Conservation (phyloP, 345 rosid genomes). For the Eucalyptus brandiana region DNA sequence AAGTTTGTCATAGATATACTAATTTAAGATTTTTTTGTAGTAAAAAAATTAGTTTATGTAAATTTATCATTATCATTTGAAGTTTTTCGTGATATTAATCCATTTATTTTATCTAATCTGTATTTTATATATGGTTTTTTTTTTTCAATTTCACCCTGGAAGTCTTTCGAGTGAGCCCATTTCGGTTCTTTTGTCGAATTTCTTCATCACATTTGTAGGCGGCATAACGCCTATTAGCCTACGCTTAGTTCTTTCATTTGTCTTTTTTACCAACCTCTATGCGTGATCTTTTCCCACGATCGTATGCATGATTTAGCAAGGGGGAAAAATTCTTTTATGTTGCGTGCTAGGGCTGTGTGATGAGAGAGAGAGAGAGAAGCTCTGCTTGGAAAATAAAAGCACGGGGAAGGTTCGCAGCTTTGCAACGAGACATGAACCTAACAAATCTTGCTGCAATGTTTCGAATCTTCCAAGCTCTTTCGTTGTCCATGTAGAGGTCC, state of each 20-base stretch:
- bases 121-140: background rate
- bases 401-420: background rate
- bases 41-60: too few relatives aligned
- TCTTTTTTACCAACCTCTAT: background rate
- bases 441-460: background rate
- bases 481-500: background rate
- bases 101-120: background rate
- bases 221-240: background rate
- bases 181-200: background rate
- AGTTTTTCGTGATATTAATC: too few relatives aligned
- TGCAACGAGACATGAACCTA: background rate
- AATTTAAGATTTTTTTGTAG: too few relatives aligned
- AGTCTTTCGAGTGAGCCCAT: background rate
- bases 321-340: background rate
- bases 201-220: background rate
- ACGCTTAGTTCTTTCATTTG: background rate
- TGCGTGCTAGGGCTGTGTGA: background rate
- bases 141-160: background rate
- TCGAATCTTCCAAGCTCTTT: background rate
- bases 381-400: background rate
- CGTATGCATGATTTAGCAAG: background rate
- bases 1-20: accelerated
- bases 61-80: too few relatives aligned
- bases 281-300: background rate
- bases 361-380: background rate